These are phyloP conservation scores for Fusarium austroafricanum DNA, from an alignment of 2,329 filamentous ascomycete species.

Conservation along the genomic window DNA sequence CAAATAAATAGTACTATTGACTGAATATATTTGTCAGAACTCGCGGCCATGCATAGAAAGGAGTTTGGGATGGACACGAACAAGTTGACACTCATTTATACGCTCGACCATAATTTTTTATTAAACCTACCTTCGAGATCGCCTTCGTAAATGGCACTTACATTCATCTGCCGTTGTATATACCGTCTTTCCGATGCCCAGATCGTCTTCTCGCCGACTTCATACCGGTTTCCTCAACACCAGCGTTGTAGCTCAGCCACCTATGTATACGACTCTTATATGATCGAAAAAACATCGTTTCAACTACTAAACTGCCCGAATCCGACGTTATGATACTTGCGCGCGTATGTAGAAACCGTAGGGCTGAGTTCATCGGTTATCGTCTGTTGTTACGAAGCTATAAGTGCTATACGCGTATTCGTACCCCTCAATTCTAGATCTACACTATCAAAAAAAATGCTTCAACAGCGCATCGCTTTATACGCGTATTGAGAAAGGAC, in stretches of 20 bases:
- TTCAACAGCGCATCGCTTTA: not conserved
- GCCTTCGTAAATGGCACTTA: not conserved
- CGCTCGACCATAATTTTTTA: not conserved
- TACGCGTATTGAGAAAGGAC: conserved; percentile 31
- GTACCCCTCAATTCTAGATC: conserved; percentile 9
- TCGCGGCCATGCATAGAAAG: not conserved
- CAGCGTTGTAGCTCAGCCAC: not conserved
- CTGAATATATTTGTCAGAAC: not conserved
- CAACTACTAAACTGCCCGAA: not conserved
- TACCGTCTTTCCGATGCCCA: not conserved
- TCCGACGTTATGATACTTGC: not conserved
- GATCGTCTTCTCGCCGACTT: not conserved
- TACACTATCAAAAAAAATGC: not conserved
- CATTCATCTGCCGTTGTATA: not conserved
- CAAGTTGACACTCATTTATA: not conserved
- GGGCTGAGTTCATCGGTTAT: conserved; percentile 5
- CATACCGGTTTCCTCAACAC: not conserved
- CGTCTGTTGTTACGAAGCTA: not conserved
- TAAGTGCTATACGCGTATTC: conserved; percentile 29
- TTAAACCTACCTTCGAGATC: not conserved
- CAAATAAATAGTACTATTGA: no score
- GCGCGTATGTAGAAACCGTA: conserved; percentile 12
- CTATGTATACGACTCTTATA: not conserved
- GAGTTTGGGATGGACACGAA: not conserved
- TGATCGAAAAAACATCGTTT: not conserved